Conservation (phyloP, 805 yeast species). For the Pichia kluyveri region DNA sequence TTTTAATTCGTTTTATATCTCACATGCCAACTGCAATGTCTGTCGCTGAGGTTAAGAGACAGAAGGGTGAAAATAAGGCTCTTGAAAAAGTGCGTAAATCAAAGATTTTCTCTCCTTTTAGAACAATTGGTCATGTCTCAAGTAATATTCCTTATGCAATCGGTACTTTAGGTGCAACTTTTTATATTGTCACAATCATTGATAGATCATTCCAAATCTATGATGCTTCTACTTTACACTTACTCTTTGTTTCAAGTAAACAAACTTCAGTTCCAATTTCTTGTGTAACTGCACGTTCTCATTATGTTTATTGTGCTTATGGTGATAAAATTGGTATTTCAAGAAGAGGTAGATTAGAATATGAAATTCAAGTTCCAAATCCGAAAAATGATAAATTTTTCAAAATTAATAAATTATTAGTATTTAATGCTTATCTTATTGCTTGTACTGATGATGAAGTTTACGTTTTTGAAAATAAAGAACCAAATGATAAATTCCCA, state of each 20-base stretch:
- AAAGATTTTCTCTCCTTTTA: slow-evolving; percentile 73
- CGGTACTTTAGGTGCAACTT: slow-evolving; percentile 82
- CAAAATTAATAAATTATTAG: slow-evolving; percentile 39
- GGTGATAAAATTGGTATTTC: slow-evolving; percentile 66
- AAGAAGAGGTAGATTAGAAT: slow-evolving; percentile 68
- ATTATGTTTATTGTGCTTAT: slow-evolving; percentile 71
- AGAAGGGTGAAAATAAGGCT: not conserved
- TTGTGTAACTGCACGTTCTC: slow-evolving; percentile 71
- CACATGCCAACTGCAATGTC: not conserved
- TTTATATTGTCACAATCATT: slow-evolving; percentile 81
- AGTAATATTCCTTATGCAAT: slow-evolving; percentile 79
- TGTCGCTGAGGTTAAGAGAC: slow-evolving; percentile 4
- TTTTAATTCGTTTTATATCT: too few relatives aligned
- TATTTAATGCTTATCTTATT: slow-evolving; percentile 74
- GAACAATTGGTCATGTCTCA: slow-evolving; percentile 85
- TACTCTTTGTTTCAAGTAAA: slow-evolving; percentile 75
- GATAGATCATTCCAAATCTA: slow-evolving; percentile 88
- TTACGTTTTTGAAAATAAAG: slow-evolving; percentile 25
- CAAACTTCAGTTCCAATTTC: slow-evolving; percentile 67
- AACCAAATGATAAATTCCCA: slow-evolving; percentile 31
- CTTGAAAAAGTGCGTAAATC: slow-evolving; percentile 27
- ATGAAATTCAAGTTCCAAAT: slow-evolving; percentile 25
- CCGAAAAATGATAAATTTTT: slow-evolving; percentile 13
- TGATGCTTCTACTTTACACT: slow-evolving; percentile 79
- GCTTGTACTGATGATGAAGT: slow-evolving; percentile 35